Evolutionary conservation across 768 basidiomycete genomes (phyloP).

Genomic region (Wakefieldia striispora): DNA sequence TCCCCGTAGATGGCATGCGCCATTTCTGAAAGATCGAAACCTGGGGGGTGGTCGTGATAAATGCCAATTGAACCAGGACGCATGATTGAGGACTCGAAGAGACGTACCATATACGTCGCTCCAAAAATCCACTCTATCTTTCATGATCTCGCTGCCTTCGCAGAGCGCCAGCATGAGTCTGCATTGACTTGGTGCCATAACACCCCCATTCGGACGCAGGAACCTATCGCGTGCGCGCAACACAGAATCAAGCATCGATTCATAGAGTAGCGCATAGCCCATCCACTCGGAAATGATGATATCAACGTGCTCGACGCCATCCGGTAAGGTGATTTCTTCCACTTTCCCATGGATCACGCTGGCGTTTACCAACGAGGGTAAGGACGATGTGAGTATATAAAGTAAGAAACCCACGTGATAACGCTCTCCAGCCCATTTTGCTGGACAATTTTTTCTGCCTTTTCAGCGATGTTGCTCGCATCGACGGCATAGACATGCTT

Average conservation of each 20-base stretch:
- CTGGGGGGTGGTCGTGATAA: constrained; percentile 37
- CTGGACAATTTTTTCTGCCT: constrained; percentile 74
- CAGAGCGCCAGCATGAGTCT: constrained; percentile 82
- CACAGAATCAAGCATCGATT: constrained; percentile 97
- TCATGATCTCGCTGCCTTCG: constrained; percentile 69
- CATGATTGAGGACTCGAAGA: background rate
- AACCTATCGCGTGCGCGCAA: constrained; percentile 85
- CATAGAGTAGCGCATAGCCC: constrained; percentile 90
- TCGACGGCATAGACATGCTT: constrained; percentile 90
- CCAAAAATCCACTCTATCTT: constrained; percentile 90
- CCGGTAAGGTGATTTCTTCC: constrained; percentile 80
- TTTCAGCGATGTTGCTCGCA: constrained; percentile 78
- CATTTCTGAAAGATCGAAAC: constrained; percentile 90
- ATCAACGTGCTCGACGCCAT: constrained; percentile 75
- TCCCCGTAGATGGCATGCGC: constrained; percentile 70
- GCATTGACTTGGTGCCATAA: constrained; percentile 91
- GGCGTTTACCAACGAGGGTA: constrained; percentile 1
- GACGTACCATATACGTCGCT: constrained; percentile 80
- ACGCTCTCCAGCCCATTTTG: constrained; percentile 69
- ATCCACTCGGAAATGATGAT: constrained; percentile 99
- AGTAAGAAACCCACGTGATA: constrained; percentile 52
- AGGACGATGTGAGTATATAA: background rate
- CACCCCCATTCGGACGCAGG: constrained; percentile 61
- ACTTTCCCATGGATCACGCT: constrained; percentile 88
- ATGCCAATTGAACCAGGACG: background rate